Base-by-base conservation (phyloP, 495 filamentous ascomycete species). In the Durotheca rogersii region DNA sequence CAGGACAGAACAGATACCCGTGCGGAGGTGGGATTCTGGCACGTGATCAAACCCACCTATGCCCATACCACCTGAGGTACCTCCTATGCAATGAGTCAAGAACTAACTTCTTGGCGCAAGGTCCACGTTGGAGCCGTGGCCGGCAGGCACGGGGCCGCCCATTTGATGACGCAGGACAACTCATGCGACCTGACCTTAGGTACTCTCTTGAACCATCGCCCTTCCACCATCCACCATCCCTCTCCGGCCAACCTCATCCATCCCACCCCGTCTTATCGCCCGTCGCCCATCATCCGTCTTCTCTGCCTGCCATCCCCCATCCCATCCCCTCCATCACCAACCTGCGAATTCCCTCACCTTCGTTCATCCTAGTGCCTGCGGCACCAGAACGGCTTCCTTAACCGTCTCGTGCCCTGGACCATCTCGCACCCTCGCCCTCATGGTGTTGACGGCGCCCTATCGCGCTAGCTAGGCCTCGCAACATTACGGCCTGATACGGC, bases 81-180 rank as follows among this genome's bases (percentile, higher is more conserved):
- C n/a, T n/a, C n/a, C n/a, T n/a, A n/a, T n/a, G n/a, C n/a, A n/a
- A 33, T 38, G 41, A 16, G 23, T 31, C 47, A 38, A 39, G 25
- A 33, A 25, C 14, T 27, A 18, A 21, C 29, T 31, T 53, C 32
- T 29, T 48, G 47, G 7, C 35, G 39, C 25, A n/a, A n/a, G n/a
- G n/a, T n/a, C n/a, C n/a, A n/a, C n/a, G n/a, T n/a, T n/a, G n/a
- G n/a, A n/a, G n/a, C n/a, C n/a, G n/a, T n/a, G n/a, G n/a, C n/a
- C n/a, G n/a, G n/a, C n/a, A n/a, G 9, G 33, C 31, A 47, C 42
- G 41, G 52, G 36, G 30, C 34, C 16, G 32, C 36, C n/a, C 7
- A 49, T 52, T 54, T 63, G 60, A 63, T 63, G 60, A 63, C 60
- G 60, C 60, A 63, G 51, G 35, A 46, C 52, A 61, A 51, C 51